Evolutionary conservation across 2,329 filamentous ascomycete genomes (phyloP).

Genomic region (Lasiodiplodia gonubiensis): DNA sequence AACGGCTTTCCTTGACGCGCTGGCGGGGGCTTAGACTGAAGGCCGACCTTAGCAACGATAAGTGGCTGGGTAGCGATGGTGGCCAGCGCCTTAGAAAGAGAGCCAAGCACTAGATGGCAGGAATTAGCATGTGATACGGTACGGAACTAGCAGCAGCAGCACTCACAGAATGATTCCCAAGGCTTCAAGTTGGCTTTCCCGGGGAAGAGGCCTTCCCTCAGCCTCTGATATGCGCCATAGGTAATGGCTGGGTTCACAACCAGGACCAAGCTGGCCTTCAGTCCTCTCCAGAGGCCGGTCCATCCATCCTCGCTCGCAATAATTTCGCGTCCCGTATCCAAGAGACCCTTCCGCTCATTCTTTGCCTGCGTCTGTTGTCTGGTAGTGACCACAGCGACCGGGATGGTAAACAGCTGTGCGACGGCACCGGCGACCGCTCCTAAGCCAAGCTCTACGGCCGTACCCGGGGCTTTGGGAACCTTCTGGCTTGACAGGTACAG

Average conservation of each 20-base stretch:
- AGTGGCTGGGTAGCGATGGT: slow-evolving; percentile 92
- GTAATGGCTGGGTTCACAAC: slow-evolving; percentile 97
- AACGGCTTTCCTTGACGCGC: slow-evolving; percentile 87
- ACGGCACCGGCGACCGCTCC: slow-evolving; percentile 88
- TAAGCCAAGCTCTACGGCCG: slow-evolving; percentile 79
- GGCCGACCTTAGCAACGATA: slow-evolving; percentile 95
- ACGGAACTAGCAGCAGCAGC: not conserved
- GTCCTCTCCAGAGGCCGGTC: slow-evolving; percentile 87
- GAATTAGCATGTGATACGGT: not conserved
- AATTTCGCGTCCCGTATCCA: slow-evolving; percentile 88
- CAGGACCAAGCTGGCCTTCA: slow-evolving; percentile 94
- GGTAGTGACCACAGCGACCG: slow-evolving; percentile 92
- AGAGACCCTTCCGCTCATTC: slow-evolving; percentile 79
- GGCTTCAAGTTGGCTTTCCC: slow-evolving; percentile 76
- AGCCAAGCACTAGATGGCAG: slow-evolving; percentile 75
- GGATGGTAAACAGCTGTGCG: slow-evolving; percentile 95
- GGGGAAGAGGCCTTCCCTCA: slow-evolving; percentile 79
- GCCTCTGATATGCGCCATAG: slow-evolving; percentile 92
- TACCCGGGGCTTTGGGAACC: slow-evolving; percentile 71
- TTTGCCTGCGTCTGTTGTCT: slow-evolving; percentile 92
- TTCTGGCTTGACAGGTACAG: slow-evolving; percentile 71
- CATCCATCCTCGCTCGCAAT: slow-evolving; percentile 88
- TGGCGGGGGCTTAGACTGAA: slow-evolving; percentile 91
- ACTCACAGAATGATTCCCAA: slow-evolving; percentile 90
- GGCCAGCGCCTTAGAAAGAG: slow-evolving; percentile 88